Percentiles rank a stretch among this genome's conserved stretches.
phyloP scores from a whole-genome alignment of 179 eudicot species.

The Carnegiea gigantea region DNA sequence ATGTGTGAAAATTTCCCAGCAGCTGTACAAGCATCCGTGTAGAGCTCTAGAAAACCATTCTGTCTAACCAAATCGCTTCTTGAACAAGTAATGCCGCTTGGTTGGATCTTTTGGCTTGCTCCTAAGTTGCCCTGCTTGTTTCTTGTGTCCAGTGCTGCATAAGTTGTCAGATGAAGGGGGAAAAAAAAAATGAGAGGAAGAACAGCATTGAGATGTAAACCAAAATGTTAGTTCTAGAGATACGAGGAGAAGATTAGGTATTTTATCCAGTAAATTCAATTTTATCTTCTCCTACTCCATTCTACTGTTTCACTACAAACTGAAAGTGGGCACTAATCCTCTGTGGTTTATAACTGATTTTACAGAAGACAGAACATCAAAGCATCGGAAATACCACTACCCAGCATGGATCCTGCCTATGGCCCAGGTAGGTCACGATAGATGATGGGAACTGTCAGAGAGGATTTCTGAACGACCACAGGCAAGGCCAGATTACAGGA shows the following conservation, averaged over 20 bases:
- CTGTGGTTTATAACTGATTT: too few species aligned
- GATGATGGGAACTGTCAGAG: neutral
- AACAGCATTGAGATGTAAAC: neutral
- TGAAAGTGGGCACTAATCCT: too few species aligned
- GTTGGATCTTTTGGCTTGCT: slow-evolving; percentile 89
- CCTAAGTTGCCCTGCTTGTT: slow-evolving; percentile 38
- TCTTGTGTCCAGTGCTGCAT: slow-evolving; percentile 65
- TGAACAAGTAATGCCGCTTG: slow-evolving; percentile 77
- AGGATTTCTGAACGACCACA: too few species aligned
- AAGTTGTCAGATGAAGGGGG: neutral
- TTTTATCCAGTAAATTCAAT: too few species aligned
- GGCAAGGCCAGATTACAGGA: neutral
- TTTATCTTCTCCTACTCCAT: too few species aligned
- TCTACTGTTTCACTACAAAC: too few species aligned
- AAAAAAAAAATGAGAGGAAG: neutral
- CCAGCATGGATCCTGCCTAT: too few species aligned
- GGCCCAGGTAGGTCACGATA: neutral
- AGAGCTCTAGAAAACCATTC: neutral
- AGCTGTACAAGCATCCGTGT: neutral
- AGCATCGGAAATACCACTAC: too few species aligned
- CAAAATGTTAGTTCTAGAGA: neutral
- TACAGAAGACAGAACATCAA: too few species aligned
- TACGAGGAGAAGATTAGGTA: too few species aligned
- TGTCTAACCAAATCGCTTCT: slow-evolving; percentile 55
- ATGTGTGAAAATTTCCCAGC: neutral